phyloP scores from a whole-genome alignment of 2,329 filamentous ascomycete species.

The Aspergillus pseudonomiae region DNA sequence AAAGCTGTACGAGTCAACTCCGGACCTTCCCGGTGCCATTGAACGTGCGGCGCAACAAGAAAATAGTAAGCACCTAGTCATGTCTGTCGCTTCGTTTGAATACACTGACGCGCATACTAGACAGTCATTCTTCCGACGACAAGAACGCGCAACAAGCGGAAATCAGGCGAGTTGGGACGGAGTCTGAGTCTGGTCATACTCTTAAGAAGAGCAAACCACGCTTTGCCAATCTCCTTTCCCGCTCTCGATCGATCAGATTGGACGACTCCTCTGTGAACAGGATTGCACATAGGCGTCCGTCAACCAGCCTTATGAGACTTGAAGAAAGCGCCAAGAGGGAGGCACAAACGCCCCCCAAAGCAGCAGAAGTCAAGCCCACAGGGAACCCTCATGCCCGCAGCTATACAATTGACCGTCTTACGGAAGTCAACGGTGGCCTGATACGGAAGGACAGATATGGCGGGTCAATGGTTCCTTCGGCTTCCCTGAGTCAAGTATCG shows the following conservation, averaged over 20 bases:
- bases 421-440: constrained; percentile 32
- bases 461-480: constrained; percentile 46
- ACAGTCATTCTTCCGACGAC: constrained; percentile 22
- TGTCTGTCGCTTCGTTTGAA: background rate
- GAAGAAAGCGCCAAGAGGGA: constrained; percentile 39
- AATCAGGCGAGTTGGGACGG: constrained; percentile 31
- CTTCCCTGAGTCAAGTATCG: constrained; percentile 52
- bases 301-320: constrained; percentile 42
- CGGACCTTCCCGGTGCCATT: constrained; percentile 42
- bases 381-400: constrained; percentile 68
- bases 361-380: constrained; percentile 68
- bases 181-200: constrained; percentile 29
- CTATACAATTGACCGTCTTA: constrained; percentile 70
- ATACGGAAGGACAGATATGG: constrained; percentile 37
- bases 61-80: constrained; percentile 25
- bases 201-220: constrained; percentile 49
- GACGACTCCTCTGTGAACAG: constrained; percentile 44
- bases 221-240: constrained; percentile 48
- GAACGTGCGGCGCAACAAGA: constrained; percentile 32
- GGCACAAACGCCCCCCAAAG: constrained; percentile 56
- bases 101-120: constrained; percentile 19
- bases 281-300: constrained; percentile 39
- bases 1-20: constrained; percentile 45
- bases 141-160: constrained; percentile 27
- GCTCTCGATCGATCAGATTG: constrained; percentile 48